Evolutionary conservation across 139 green algal species (phyloP), one percentile per base, ranked within the genome.

Genomic region (Chlamydomonas sp.): DNA sequence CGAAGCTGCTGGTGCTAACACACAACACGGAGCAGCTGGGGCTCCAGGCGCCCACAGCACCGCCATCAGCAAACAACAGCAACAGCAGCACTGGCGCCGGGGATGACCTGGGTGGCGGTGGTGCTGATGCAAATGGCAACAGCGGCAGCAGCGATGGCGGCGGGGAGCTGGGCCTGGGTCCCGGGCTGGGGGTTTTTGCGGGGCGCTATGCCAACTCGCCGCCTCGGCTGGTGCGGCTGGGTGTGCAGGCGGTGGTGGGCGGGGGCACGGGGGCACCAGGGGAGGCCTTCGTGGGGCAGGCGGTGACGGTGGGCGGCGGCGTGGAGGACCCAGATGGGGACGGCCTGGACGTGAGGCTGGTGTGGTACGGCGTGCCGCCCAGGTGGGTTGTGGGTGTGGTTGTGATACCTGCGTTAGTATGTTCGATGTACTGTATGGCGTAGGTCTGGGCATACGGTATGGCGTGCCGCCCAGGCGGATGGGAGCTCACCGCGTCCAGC

Each of bases 301-400:
- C 14, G 31, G 86, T 90, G 6, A 81, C 60, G 7, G 68, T 89
- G 15, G 18, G 17, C 1, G 79, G 59, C 4, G 31, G 14, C 5
- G 63, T 87, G 63, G 4, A 14, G 2, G 87, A 91, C 60, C 68
- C 18, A 14, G 82, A 91, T 66, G 78, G 77, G 2, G 87, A 91
- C 60, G 1, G 59, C 4, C 58, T 91, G 81, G 76, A 76, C 3
- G 15, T 92, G n/a, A 79, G 87, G 8, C n/a, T 93, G 2, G 88
- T 73, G 2, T 85, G 82, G 58, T 93, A 78, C 88, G 90, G 90
- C 67, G 87, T 88, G 18, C 57, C 82, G 59, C 61, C 89, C 3
- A 84, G 58, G 84, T 88, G 57, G 62, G 75, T 64, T 15, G 5
- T 0, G 8, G 10, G 80, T 57, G 59, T 31, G 31, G 31, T 49